Evolutionary conservation across 371 early-diverging fungal species (phyloP), one percentile per base, ranked within the genome.

Genomic region (Mucor saturninus): DNA sequence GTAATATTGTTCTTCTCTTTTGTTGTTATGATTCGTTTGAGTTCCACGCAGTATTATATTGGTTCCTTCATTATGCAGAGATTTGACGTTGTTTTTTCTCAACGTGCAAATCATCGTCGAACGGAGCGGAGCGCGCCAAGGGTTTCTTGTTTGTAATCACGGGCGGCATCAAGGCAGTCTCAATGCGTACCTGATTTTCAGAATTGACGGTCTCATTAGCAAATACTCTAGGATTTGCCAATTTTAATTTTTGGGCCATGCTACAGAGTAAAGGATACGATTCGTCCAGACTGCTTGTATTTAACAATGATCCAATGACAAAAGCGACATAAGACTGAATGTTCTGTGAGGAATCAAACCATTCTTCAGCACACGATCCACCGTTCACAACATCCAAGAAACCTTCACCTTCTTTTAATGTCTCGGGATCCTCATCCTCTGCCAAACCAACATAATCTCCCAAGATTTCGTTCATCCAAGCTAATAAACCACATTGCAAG

Each of bases 171-270:
- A 90, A 87, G 57, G 90, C 91, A 72, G 89, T 93, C 86, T 95
- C 93, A 81, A 95, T 94, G 59, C 90, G 90, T 63, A 92, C 83
- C 88, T 94, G 94, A 83, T 95, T 95, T 79, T 95, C 95, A 85
- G 96, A 83, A 83, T 95, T 95, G 81, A 96, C 95, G 90, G 91
- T 90, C 29, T 56, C 61, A 2, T 40, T 28, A 26, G 70, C 71
- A 63, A 75, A 78, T 0, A 71, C 66, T 7, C 65, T 62, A 32
- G 67, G 64, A 60, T 75, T 75, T 15, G 64, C 66, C 46, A 78
- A 31, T 14, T 71, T 66, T 48, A 78, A 38, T 6, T 71, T 71
- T 6, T 68, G 60, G 4, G 65, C 56, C 5, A 77, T 37, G 8
- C 39, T 2, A 26, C 62, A 31, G 11, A 67, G 29, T 6, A 62